phyloP scores from a whole-genome alignment of 202 grass and related monocot genomes.

The Carex sylvatica region DNA sequence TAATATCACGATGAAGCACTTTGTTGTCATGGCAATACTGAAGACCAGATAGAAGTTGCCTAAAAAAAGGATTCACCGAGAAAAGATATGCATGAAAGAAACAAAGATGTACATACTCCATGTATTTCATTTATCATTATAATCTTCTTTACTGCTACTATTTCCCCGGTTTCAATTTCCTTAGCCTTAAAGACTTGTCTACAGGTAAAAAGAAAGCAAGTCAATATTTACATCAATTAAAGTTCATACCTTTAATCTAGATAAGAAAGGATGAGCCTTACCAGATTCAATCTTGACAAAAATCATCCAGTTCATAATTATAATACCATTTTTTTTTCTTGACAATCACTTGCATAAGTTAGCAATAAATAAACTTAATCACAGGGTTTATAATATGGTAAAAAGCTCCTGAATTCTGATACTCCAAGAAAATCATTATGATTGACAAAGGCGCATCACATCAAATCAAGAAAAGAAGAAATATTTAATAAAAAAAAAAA shows the following conservation, averaged over 20 bases:
- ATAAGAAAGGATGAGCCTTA: not conserved
- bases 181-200: too few relatives aligned
- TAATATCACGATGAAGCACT: conserved; percentile 96
- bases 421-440: too few relatives aligned
- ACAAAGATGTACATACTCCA: conserved; percentile 12
- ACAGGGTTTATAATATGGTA: too few relatives aligned
- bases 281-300: not conserved
- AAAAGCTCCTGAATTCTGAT: too few relatives aligned
- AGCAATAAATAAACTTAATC: not conserved
- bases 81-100: not conserved
- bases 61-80: not conserved
- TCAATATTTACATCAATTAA: not conserved
- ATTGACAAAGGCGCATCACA: too few relatives aligned
- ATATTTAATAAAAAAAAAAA: too few relatives aligned
- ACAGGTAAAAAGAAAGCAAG: not conserved
- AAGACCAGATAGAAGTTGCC: conserved; percentile 77
- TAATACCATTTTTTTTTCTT: not conserved
- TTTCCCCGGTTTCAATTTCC: conserved; percentile 41
- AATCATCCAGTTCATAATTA: not conserved
- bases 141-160: conserved; percentile 90
- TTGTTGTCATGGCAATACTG: conserved; percentile 92
- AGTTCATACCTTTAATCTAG: not conserved
- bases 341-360: not conserved
- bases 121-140: conserved; percentile 94
- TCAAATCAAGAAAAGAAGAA: too few relatives aligned